Evolutionary conservation across 2,329 filamentous ascomycete species (phyloP).

Genomic region (Periglandula ipomoeae): DNA sequence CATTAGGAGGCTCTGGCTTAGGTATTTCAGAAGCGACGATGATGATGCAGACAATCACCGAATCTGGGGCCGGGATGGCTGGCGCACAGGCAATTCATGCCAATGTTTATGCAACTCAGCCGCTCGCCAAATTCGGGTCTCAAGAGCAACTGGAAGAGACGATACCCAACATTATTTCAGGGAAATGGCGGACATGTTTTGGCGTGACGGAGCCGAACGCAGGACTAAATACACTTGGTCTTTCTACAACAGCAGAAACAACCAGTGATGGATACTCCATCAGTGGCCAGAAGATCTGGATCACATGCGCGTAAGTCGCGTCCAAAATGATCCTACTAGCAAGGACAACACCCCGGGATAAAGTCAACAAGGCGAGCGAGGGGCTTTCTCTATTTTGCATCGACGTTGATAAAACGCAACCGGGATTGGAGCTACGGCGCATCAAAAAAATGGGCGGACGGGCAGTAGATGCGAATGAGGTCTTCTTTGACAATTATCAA

Average conservation of each 20-base stretch:
- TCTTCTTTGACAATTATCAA: slow-evolving; percentile 74
- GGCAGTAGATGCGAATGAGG: slow-evolving; percentile 76
- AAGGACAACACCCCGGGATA: slow-evolving; percentile 60
- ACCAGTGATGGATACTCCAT: slow-evolving; percentile 54
- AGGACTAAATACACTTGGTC: slow-evolving; percentile 65
- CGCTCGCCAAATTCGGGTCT: slow-evolving; percentile 63
- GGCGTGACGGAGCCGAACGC: slow-evolving; percentile 80
- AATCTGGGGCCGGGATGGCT: slow-evolving; percentile 73
- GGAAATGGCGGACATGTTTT: slow-evolving; percentile 66
- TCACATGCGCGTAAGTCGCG: slow-evolving; percentile 75
- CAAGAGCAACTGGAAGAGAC: slow-evolving; percentile 52
- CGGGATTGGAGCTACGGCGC: slow-evolving; percentile 55
- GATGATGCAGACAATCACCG: slow-evolving; percentile 78
- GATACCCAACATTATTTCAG: slow-evolving; percentile 62
- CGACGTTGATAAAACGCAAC: slow-evolving; percentile 49
- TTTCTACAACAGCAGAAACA: slow-evolving; percentile 53
- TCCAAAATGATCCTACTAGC: slow-evolving; percentile 76
- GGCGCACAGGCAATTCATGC: slow-evolving; percentile 54
- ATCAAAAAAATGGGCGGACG: slow-evolving; percentile 83
- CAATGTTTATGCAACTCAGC: slow-evolving; percentile 68
- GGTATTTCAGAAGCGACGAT: slow-evolving; percentile 76
- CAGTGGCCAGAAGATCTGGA: slow-evolving; percentile 82
- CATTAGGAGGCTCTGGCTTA: slow-evolving; percentile 63
- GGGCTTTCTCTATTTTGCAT: slow-evolving; percentile 76
- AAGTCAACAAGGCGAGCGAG: slow-evolving; percentile 61